Base-by-base conservation (phyloP, 148 eudicot genomes). In the Nyssa sinensis region DNA sequence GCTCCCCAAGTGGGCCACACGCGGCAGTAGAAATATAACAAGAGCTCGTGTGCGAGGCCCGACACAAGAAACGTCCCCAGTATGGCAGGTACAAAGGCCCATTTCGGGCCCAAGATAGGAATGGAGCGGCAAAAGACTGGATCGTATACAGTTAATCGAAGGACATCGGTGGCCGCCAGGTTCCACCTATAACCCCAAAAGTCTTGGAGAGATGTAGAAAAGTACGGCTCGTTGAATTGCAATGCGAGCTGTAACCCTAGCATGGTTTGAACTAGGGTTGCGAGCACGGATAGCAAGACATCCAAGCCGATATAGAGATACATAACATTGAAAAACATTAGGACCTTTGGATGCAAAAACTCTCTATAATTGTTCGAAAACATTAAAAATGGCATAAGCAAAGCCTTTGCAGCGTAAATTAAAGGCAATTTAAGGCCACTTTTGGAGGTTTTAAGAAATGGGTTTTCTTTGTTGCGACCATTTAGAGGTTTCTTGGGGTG, bases 141-240 rank as follows among this genome's bases (percentile, higher is more conserved):
- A 16, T 28, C 1, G 66, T 81, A 87, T n/a, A 85, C 66, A 0
- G 84, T 84, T 19, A 70, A 73, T 0, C 81, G 89, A 44, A 89
- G 60, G 1, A 76, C 57, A 33, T 78, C 77, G 0, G 88, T 57
- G 3, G 79, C 85, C 81, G 83, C 80, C 21, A 83, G 73, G 53
- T 89, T 89, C 93, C 90, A 88, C 71, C 92, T 83, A 30, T 77
- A 47, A 0, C 93, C 89, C 93, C 91, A 87, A 51, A 89, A 90
- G 30, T 90, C 88, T 73, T 90, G 89, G 4, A 87, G 69, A 0
- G 91, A 90, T 3, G 91, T 90, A 1, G 91, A 79, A 1, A 85
- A 59, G 27, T 82, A 82, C 0, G 91, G 91, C 62, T 87, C 84
- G 59, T 84, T 24, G 57, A 85, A 90, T 44, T 76, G 86, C 1